Percentiles rank a stretch among this genome's conserved stretches.
These are phyloP conservation scores for Neophaeococcomyces mojaviensis DNA, from an alignment of 2,329 filamentous ascomycete species.

Conservation along the genomic window DNA sequence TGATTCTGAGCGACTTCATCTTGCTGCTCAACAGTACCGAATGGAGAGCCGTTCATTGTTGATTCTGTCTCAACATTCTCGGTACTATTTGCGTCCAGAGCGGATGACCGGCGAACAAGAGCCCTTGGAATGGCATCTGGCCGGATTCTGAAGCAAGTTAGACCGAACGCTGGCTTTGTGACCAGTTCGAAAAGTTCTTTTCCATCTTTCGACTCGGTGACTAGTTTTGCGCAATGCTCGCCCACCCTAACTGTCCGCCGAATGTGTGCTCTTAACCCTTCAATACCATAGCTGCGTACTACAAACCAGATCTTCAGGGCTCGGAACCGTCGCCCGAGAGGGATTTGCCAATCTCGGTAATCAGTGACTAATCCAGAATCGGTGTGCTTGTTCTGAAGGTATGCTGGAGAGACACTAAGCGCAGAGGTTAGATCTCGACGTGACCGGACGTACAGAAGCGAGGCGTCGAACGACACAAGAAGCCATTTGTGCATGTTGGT, in stretches of 20 bases:
- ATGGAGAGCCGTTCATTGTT: constrained; percentile 5
- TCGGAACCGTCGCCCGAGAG: constrained; percentile 79
- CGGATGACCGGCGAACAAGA: background rate
- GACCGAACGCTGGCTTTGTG: constrained; percentile 65
- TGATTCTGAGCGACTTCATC: background rate
- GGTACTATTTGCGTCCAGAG: background rate
- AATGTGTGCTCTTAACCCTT: constrained; percentile 67
- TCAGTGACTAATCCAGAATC: constrained; percentile 82
- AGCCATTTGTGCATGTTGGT: constrained; percentile 98
- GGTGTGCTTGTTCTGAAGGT: constrained; percentile 73
- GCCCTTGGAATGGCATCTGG: constrained; percentile 27
- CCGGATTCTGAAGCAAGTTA: constrained; percentile 67
- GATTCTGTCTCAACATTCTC: constrained; percentile 4
- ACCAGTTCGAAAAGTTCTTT: constrained; percentile 68
- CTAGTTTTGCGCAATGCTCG: constrained; percentile 58
- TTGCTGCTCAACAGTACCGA: constrained; percentile 6
- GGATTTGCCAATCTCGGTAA: constrained; percentile 96
- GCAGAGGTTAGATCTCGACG: constrained; percentile 71
- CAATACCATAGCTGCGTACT: constrained; percentile 69
- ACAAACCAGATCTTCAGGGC: constrained; percentile 95
- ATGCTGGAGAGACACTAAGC: constrained; percentile 69
- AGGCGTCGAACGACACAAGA: constrained; percentile 83
- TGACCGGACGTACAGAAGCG: constrained; percentile 70
- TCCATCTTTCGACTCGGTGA: constrained; percentile 41
- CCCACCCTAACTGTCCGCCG: constrained; percentile 60